These are phyloP conservation scores for Talaromyces sp. DNA, from an alignment of 2,329 filamentous ascomycete genomes.

Conservation along the genomic window DNA sequence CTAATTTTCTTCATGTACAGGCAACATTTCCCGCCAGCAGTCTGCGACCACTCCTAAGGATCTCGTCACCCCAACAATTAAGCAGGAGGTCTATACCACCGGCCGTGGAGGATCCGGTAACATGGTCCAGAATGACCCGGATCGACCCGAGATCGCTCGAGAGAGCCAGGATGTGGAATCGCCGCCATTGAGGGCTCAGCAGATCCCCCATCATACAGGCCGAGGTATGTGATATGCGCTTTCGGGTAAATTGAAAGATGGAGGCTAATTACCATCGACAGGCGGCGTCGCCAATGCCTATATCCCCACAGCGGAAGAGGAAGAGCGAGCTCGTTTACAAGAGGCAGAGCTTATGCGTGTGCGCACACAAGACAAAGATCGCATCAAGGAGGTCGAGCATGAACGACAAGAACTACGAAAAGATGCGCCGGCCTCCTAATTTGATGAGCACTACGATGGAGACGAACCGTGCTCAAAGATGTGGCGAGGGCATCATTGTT, in stretches of 20 bases:
- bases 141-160: slow-evolving; percentile 68
- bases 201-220: slow-evolving; percentile 46
- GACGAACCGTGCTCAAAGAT: background rate
- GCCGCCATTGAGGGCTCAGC: slow-evolving; percentile 39
- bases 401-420: slow-evolving; percentile 20
- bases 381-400: slow-evolving; percentile 29
- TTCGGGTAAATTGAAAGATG: slow-evolving; percentile 1
- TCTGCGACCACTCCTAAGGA: slow-evolving; percentile 60
- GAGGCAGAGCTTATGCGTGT: slow-evolving; percentile 39
- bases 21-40: slow-evolving; percentile 66
- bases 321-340: slow-evolving; percentile 33
- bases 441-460: background rate
- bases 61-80: slow-evolving; percentile 80
- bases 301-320: slow-evolving; percentile 29
- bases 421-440: background rate
- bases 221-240: slow-evolving; percentile 38
- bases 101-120: slow-evolving; percentile 87
- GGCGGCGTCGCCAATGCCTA: slow-evolving; percentile 43
- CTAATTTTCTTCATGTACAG: slow-evolving; percentile 27
- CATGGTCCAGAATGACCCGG: slow-evolving; percentile 77
- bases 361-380: slow-evolving; percentile 31
- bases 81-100: slow-evolving; percentile 81
- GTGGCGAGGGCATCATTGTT: background rate
- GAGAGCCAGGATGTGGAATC: slow-evolving; percentile 80
- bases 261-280: slow-evolving; percentile 8